A percentile compares a stretch with the other conserved stretches of the same genome.
Evolutionary conservation across 75 land plant genomes (phyloP).

Genomic region (Selaginella tamariscina): DNA sequence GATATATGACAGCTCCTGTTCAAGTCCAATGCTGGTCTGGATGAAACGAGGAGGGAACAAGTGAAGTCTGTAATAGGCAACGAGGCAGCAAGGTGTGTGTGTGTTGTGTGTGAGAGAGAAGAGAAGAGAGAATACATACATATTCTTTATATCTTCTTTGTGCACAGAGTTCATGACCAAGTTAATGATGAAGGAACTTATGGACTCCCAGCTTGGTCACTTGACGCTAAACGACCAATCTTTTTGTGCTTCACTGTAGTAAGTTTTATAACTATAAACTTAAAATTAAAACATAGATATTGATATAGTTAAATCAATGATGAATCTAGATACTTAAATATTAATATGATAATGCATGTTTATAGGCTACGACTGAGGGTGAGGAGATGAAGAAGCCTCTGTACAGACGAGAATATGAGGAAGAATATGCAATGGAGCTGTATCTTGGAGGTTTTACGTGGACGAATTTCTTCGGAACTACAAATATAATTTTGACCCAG

Average conservation of each 20-base stretch:
- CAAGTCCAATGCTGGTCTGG: constrained; percentile 35
- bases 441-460: constrained; percentile 37
- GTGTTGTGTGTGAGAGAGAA: neutral
- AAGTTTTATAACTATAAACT: too few species aligned
- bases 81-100: constrained; percentile 17
- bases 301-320: too few species aligned
- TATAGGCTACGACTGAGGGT: constrained; percentile 14
- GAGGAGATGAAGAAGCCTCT: constrained; percentile 24
- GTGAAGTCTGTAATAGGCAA: constrained; percentile 21
- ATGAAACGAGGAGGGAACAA: constrained; percentile 21
- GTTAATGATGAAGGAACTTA: constrained; percentile 12
- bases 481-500: constrained; percentile 30
- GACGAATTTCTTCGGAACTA: constrained; percentile 37
- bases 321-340: too few species aligned
- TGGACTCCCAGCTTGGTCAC: constrained; percentile 25
- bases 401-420: constrained; percentile 23
- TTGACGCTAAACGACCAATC: constrained; percentile 15
- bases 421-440: constrained; percentile 35
- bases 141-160: too few species aligned
- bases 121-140: too few species aligned
- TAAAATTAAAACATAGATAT: too few species aligned
- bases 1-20: constrained; percentile 21
- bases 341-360: too few species aligned
- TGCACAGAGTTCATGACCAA: constrained; percentile 18
- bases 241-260: constrained; percentile 37